Base-by-base conservation (phyloP, 192 early-diverging fungal species). In the Gonapodya prolifera region DNA sequence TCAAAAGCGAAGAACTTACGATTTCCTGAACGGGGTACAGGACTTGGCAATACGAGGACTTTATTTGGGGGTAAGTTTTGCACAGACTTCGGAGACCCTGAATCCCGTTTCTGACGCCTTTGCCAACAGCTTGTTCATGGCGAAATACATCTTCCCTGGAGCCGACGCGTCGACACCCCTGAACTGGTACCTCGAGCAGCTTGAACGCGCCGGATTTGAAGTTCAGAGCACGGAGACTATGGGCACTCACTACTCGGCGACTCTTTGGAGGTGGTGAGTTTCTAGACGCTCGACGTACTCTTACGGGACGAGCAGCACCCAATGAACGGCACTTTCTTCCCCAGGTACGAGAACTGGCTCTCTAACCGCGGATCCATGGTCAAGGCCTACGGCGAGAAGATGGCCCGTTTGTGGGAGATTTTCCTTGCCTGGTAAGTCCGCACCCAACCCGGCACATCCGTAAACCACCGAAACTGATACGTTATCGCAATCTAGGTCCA, bases 91-190 rank as follows among this genome's bases (percentile, higher is more conserved):
- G 30, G 16, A 75, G 30, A 69, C 23, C 13, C 75, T 33, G n/a
- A 18, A 23, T 76, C 35, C 61, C 33, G 2, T 61, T 69, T 73
- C 16, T 34, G 61, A 8, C 16, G 78, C n/a, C n/a, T n/a, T n/a
- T n/a, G n/a, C n/a, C n/a, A 71, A 28, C 75, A 84, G 77, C 79
- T 88, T 97, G 71, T 97, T 99, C 81, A 99, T 99, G 97, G 96
- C 95, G 81, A 96, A 94, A 86, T 99, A 99, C 83, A 89, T 99
- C 74, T 98, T 98, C 91, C 96, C 95, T 70, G 96, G 96, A 76
- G 96, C 96, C 76, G 96, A 98, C 85, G 96, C 96, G 2, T 98
- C 96, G 77, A 89, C 90, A 82, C 96, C 96, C 75, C 85, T 99
- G 75, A 93, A 92, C 89, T 99, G 97, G 97, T 93, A 94, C 69